A percentile compares a stretch with the other conserved stretches of the same genome.
These are phyloP conservation scores for Cyclostephanos invisitatus DNA, from an alignment of 108 stramenopile species.

Conservation along the genomic window DNA sequence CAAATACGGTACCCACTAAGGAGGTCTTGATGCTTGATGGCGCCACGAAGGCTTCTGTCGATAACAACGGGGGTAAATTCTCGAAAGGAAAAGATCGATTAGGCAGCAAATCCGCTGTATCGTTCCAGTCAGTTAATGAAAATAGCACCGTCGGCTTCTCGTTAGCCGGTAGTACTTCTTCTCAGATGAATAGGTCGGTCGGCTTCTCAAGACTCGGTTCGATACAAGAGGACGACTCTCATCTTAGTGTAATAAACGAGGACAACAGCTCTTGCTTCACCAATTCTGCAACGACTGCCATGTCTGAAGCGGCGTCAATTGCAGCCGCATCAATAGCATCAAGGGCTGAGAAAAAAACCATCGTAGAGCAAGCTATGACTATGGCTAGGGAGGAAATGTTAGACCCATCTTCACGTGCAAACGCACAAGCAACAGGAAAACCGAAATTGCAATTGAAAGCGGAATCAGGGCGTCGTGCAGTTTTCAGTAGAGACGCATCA, in stretches of 20 bases:
- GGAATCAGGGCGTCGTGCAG: constrained; percentile 34
- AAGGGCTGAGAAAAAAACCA: constrained; percentile 5
- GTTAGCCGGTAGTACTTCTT: background rate
- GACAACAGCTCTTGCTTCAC: constrained; percentile 4
- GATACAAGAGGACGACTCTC: constrained; percentile 13
- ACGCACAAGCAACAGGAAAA: background rate
- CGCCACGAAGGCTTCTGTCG: background rate
- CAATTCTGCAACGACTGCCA: background rate
- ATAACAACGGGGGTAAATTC: background rate
- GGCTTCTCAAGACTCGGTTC: background rate
- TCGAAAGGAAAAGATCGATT: background rate
- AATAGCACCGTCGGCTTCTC: constrained; percentile 2
- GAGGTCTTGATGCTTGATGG: background rate
- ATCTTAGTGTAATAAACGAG: background rate
- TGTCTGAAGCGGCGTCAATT: constrained; percentile 2
- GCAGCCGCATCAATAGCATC: background rate
- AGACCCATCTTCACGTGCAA: background rate
- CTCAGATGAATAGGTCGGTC: background rate
- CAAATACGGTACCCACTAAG: background rate
- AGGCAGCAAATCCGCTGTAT: background rate
- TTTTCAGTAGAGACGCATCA: constrained; percentile 26
- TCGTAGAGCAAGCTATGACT: constrained; percentile 32
- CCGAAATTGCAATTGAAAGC: background rate
- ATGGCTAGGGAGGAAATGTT: constrained; percentile 20
- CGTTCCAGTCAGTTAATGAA: constrained; percentile 1